Base-by-base conservation (phyloP, 2,329 filamentous ascomycete genomes). In the Zymoseptoria tritici region DNA sequence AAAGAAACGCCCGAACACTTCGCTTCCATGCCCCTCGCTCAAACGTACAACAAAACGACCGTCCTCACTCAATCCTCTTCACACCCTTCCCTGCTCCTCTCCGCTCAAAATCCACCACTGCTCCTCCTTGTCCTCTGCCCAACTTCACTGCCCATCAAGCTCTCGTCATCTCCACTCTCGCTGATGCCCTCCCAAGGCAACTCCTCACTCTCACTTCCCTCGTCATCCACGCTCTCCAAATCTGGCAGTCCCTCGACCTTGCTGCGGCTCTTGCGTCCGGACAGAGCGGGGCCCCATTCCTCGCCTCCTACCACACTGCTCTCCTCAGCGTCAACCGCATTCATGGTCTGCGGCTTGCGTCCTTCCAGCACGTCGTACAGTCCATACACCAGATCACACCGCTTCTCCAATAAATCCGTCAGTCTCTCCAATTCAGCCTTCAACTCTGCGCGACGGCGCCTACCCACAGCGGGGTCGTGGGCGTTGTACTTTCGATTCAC, bases 301-400 rank as follows among this genome's bases (percentile, higher is more conserved):
- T 59, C 3, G 4, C 36, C 36, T n/a, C 64, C 67, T 16, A 66
- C 63, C 7, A 74, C 73, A 36, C 78, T 70, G 59, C 75, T 75
- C 62, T 73, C 69, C 13, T 78, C 72, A 7, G 77, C 73, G 21
- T 79, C 75, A 55, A 77, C 68, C 52, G 75, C 71, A 1, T 54
- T 52, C n/a, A 46, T n/a, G 0, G 85, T 85, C 2, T 81, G 80
- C 36, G 79, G 79, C 76, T 88, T 90, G 72, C 92, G 89, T 5
- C 87, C 89, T 73, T 93, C 90, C 0, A 94, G 79, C 1, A 94
- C 90, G 72, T 96, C 91, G 67, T 92, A 90, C 13, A 96, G 79
- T 50, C 84, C 83, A 75, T 96, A 95, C 50, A 96, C 86, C 73
- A 92, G 88, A 62, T 89, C 87, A 24, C 85, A 85, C 74, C 92